Evolutionary conservation across 352 stramenopile species (phyloP).

Genomic region (Plasmopara viticola): DNA sequence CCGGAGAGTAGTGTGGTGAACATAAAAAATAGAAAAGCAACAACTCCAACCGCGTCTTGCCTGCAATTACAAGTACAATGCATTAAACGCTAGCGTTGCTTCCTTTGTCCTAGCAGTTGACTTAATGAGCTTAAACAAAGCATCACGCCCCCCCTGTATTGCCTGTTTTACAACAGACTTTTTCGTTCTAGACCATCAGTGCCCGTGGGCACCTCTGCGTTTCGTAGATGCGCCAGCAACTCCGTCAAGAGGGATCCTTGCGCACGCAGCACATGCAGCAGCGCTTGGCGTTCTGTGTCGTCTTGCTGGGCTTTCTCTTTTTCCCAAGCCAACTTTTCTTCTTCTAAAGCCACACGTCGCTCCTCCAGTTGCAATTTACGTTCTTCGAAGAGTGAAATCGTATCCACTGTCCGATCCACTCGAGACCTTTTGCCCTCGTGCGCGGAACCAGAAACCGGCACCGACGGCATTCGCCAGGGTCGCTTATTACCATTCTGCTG

Average conservation of each 20-base stretch:
- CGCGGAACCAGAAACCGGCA: slow-evolving; percentile 3
- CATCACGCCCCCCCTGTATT: background rate
- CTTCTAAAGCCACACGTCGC: slow-evolving; percentile 27
- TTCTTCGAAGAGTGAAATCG: slow-evolving; percentile 16
- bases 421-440: slow-evolving; percentile 19
- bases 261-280: slow-evolving; percentile 31
- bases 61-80: background rate
- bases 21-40: background rate
- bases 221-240: slow-evolving; percentile 15
- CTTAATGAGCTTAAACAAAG: slow-evolving; percentile 12
- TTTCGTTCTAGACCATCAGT: slow-evolving; percentile 10
- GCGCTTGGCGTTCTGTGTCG: slow-evolving; percentile 23
- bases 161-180: too few relatives aligned
- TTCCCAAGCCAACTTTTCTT: slow-evolving; percentile 31
- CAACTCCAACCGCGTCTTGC: background rate
- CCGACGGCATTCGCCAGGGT: slow-evolving; percentile 5
- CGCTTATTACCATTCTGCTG: slow-evolving; percentile 30
- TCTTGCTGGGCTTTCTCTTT: slow-evolving; percentile 28
- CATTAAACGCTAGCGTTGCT: background rate
- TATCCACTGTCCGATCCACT: slow-evolving; percentile 14
- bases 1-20: slow-evolving; percentile 3
- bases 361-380: slow-evolving; percentile 29
- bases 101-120: slow-evolving; percentile 7
- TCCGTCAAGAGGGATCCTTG: slow-evolving; percentile 31
- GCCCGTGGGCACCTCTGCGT: slow-evolving; percentile 8